phyloP scores from a whole-genome alignment of 305 asterid species.

The Fraxinus baroniana region DNA sequence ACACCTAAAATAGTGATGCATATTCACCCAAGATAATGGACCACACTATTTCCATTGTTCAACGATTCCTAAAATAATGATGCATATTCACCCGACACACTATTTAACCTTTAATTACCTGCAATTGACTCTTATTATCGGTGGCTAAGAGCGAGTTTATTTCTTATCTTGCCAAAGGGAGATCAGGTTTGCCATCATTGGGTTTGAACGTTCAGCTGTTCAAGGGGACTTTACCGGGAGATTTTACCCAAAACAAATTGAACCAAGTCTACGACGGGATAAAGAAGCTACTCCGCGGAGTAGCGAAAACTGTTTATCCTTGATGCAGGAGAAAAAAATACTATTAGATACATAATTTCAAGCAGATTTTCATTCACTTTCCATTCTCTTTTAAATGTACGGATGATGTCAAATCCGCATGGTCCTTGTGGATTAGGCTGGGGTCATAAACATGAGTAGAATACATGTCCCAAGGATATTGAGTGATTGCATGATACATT shows the following conservation, averaged over 20 bases:
- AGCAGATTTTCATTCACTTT: too few species aligned
- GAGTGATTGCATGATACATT: too few species aligned
- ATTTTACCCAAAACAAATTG: background rate
- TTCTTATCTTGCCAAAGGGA: background rate
- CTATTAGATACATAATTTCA: background rate
- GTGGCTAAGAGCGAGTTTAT: background rate
- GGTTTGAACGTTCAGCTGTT: background rate
- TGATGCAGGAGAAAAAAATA: background rate
- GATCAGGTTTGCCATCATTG: background rate
- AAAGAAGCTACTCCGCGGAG: background rate
- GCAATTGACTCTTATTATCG: background rate
- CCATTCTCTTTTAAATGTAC: too few species aligned
- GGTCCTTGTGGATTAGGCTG: too few species aligned
- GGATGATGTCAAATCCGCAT: too few species aligned
- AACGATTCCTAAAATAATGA: too few species aligned
- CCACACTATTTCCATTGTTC: background rate
- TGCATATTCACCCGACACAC: too few species aligned
- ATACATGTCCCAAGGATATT: too few species aligned
- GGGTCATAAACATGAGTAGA: too few species aligned
- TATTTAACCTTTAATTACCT: background rate
- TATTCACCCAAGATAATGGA: too few species aligned
- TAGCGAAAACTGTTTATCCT: background rate
- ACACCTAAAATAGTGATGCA: background rate
- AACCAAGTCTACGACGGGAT: too few species aligned
- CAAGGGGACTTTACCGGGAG: background rate